Evolutionary conservation across 2,329 filamentous ascomycete species (phyloP).

Genomic region (Scopulariopsis brevicaulis): DNA sequence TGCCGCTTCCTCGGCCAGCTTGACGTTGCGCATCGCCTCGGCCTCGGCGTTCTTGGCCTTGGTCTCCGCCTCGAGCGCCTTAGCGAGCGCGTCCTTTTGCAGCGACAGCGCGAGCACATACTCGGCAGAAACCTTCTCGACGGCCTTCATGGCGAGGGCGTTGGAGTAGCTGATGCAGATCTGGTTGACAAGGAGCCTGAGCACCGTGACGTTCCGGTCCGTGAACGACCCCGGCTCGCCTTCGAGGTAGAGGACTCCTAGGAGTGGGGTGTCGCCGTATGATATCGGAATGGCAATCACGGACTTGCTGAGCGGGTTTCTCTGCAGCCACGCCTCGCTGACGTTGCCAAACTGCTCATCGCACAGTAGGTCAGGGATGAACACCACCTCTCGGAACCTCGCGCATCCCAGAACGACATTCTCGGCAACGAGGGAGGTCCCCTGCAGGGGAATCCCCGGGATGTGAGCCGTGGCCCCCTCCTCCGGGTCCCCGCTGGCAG

Average conservation of each 20-base stretch:
- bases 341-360: conserved; percentile 74
- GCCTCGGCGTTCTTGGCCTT: conserved; percentile 70
- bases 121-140: conserved; percentile 68
- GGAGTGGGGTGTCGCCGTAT: conserved; percentile 57
- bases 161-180: conserved; percentile 64
- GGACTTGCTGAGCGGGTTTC: conserved; percentile 59
- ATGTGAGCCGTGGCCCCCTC: conserved; percentile 55
- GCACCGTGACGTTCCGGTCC: conserved; percentile 55
- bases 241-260: conserved; percentile 68
- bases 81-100: conserved; percentile 61
- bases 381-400: conserved; percentile 64
- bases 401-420: conserved; percentile 69
- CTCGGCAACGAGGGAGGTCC: conserved; percentile 59
- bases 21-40: conserved; percentile 67
- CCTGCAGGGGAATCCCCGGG: conserved; percentile 51
- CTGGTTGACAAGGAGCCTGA: conserved; percentile 66
- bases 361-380: conserved; percentile 59
- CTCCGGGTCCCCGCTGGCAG: conserved; percentile 63
- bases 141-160: conserved; percentile 54
- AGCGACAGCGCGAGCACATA: conserved; percentile 69
- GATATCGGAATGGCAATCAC: conserved; percentile 73
- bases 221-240: conserved; percentile 66
- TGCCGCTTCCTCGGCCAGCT: conserved; percentile 71
- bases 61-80: conserved; percentile 61
- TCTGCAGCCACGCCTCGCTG: conserved; percentile 53